Evolutionary conservation across 768 basidiomycete species (phyloP).

Genomic region (Pisolithus microcarpus): DNA sequence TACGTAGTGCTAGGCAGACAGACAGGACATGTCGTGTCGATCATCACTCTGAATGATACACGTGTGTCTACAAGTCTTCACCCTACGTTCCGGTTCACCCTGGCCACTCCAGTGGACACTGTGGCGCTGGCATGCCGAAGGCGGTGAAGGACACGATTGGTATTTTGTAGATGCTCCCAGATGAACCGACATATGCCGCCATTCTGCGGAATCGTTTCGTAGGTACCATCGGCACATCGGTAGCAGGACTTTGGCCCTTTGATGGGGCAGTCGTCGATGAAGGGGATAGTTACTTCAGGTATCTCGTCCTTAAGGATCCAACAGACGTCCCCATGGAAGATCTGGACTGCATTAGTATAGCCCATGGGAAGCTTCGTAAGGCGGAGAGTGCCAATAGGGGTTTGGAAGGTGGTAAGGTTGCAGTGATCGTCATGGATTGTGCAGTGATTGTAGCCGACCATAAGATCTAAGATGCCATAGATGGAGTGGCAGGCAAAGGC

Average conservation of each 20-base stretch:
- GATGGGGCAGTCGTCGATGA: conserved; percentile 33
- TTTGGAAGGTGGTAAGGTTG: conserved; percentile 37
- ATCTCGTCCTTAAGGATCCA: conserved; percentile 36
- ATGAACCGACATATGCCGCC: no score
- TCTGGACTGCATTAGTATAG: conserved; percentile 33
- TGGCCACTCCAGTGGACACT: no score
- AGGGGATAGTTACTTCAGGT: conserved; percentile 28
- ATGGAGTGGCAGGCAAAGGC: conserved; percentile 26
- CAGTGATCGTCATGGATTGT: conserved; percentile 21
- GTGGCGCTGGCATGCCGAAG: conserved; percentile 26
- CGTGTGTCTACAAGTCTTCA: no score
- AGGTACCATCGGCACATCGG: no score
- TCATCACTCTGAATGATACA: no score
- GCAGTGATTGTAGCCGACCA: conserved; percentile 32
- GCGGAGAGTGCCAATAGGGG: conserved; percentile 26
- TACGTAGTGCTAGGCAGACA: no score
- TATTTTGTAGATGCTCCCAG: no score
- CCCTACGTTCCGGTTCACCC: no score
- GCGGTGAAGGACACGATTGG: no score
- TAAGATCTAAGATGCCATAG: conserved; percentile 29
- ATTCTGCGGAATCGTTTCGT: no score
- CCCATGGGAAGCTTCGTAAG: conserved; percentile 35
- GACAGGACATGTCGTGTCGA: no score
- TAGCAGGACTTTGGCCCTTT: no score
- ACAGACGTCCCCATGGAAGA: conserved; percentile 34